A percentile compares a stretch with the other conserved stretches of the same genome.
Evolutionary conservation across 352 stramenopile genomes (phyloP).

Genomic region (Phytopythium ostracodes): DNA sequence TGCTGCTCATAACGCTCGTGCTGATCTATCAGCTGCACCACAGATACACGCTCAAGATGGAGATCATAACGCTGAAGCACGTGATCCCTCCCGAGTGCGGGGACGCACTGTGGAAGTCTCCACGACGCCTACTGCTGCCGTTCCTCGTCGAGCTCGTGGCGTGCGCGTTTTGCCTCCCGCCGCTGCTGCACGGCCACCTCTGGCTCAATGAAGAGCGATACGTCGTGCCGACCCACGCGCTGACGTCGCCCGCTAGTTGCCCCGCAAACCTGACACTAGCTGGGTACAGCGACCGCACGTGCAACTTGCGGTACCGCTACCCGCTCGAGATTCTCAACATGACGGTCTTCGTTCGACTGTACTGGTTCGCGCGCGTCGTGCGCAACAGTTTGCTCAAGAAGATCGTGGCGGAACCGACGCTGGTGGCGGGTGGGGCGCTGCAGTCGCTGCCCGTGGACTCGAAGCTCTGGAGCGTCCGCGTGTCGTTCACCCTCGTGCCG

Average conservation of each 20-base stretch:
- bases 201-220: conserved; percentile 47
- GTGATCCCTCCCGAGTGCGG: conserved; percentile 25
- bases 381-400: conserved; percentile 44
- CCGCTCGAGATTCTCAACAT: conserved; percentile 64
- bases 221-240: conserved; percentile 13
- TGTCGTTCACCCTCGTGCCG: conserved; percentile 41
- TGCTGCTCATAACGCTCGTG: conserved; percentile 35
- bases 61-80: conserved; percentile 49
- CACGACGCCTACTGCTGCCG: conserved; percentile 28
- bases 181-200: conserved; percentile 42
- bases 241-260: conserved; percentile 14
- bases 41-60: conserved; percentile 48
- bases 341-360: conserved; percentile 48
- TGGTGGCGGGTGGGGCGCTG: conserved; percentile 19
- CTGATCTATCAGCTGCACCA: conserved; percentile 39
- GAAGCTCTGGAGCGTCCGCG: conserved; percentile 49
- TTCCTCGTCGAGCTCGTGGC: conserved; percentile 40
- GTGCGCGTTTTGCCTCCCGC: conserved; percentile 38
- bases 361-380: conserved; percentile 52
- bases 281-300: conserved; percentile 15
- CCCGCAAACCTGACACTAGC: conserved; percentile 24
- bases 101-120: conserved; percentile 15
- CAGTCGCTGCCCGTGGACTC: conserved; percentile 36
- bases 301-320: conserved; percentile 45
- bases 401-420: conserved; percentile 23